A percentile compares a stretch with the other conserved stretches of the same genome.
phyloP scores from a whole-genome alignment of 257 asterid genomes.

The Solanum bulbocastanum region DNA sequence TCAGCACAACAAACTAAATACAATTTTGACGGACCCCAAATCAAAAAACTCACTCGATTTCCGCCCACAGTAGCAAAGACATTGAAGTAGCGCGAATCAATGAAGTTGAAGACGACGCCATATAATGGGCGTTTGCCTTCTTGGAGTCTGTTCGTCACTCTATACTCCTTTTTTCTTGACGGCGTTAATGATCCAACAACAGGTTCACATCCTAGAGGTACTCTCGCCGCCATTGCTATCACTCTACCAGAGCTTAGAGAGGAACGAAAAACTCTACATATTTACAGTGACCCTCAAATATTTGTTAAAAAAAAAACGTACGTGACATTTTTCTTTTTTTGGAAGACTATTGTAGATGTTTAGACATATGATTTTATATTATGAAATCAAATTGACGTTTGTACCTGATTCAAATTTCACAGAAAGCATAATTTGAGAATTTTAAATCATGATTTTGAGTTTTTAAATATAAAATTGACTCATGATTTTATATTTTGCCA shows the following conservation, averaged over 20 bases:
- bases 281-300: background rate
- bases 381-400: too few species aligned
- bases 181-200: slow-evolving; percentile 71
- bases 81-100: slow-evolving; percentile 72
- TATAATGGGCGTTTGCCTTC: slow-evolving; percentile 95
- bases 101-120: slow-evolving; percentile 90
- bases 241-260: background rate
- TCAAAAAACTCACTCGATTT: slow-evolving; percentile 40
- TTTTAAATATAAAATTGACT: background rate
- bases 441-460: fast-evolving
- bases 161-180: slow-evolving; percentile 71
- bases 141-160: slow-evolving; percentile 80
- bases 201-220: slow-evolving; percentile 68
- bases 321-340: background rate
- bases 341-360: too few species aligned
- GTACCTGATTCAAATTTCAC: background rate
- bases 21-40: background rate
- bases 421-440: too few species aligned
- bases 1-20: background rate
- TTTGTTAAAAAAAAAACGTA: background rate
- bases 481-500: too few species aligned
- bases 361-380: too few species aligned
- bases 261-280: background rate
- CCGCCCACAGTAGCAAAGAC: slow-evolving; percentile 98
- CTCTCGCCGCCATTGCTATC: slow-evolving; percentile 29